Evolutionary conservation across 2,329 filamentous ascomycete species (phyloP), one percentile per base, ranked within the genome.

Genomic region (Harringtonia aguacate): DNA sequence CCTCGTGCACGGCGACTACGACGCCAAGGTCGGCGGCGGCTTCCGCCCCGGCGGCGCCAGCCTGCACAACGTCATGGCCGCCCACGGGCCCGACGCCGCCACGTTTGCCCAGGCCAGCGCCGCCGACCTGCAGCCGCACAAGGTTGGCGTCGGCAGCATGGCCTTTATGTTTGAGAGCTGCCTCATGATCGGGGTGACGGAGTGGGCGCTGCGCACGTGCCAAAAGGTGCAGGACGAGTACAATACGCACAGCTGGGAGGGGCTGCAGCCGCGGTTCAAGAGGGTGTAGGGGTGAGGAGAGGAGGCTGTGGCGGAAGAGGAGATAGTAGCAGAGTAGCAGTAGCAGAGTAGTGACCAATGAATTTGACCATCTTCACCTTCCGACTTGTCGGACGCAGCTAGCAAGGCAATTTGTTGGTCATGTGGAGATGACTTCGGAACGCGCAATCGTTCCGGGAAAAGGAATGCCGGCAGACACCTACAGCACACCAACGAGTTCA

Each of bases 221-320:
- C 47, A 35, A 12, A 30, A 39, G 60, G 69, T 75, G 9, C 73
- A 77, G 65, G 70, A 77, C 50, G 75, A 75, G 45, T 92, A 92
- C 56, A 87, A 78, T 57, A 77, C 81, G 45, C 83, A 92, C 67
- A 88, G 84, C 58, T 94, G 87, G 87, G 78, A 70, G 20, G 74
- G 74, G 0, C 39, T 43, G 17, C 15, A 27, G 24, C 24, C 24
- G 24, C 10, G 10, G 7, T 27, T 27, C 10, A 27, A 10, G 24
- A 27, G n/a, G n/a, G n/a, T n/a, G n/a, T n/a, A n/a, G n/a, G n/a
- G n/a, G n/a, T n/a, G n/a, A n/a, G n/a, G n/a, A n/a, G n/a, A n/a
- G n/a, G n/a, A n/a, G n/a, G n/a, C n/a, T n/a, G n/a, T n/a, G n/a
- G n/a, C n/a, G n/a, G n/a, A n/a, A n/a, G n/a, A n/a, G n/a, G n/a